These are phyloP conservation scores for Viridothelium virens DNA, from an alignment of 495 filamentous ascomycete genomes.

Conservation along the genomic window DNA sequence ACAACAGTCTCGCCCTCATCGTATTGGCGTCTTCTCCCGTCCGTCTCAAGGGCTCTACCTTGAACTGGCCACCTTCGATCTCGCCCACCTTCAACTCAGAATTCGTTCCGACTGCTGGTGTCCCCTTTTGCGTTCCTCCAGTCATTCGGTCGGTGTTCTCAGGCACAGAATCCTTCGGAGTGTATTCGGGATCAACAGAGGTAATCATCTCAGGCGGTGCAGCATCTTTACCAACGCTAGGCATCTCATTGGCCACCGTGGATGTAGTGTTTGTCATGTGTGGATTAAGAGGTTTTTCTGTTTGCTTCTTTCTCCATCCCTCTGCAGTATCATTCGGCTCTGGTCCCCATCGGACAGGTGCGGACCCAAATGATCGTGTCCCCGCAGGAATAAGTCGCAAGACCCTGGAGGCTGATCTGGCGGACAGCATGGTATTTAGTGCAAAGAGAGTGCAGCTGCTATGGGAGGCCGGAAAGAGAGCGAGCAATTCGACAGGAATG, in stretches of 20 bases:
- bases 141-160: slow-evolving; percentile 51
- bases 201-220: slow-evolving; percentile 55
- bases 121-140: slow-evolving; percentile 48
- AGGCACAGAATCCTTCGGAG: slow-evolving; percentile 52
- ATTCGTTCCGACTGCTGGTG: slow-evolving; percentile 40
- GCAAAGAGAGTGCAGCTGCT: neutral
- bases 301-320: slow-evolving; percentile 48
- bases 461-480: neutral
- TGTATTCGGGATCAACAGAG: slow-evolving; percentile 49
- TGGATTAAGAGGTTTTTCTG: slow-evolving; percentile 50
- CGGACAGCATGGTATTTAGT: slow-evolving; percentile 34
- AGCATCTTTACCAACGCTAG: slow-evolving; percentile 48
- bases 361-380: slow-evolving; percentile 35
- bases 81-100: slow-evolving; percentile 84
- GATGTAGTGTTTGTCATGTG: slow-evolving; percentile 56
- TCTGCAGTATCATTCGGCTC: slow-evolving; percentile 37
- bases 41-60: slow-evolving; percentile 77
- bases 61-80: slow-evolving; percentile 80
- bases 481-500: too few relatives aligned
- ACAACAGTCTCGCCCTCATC: slow-evolving; percentile 82
- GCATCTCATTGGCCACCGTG: slow-evolving; percentile 57
- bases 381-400: slow-evolving; percentile 21
- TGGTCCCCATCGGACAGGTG: slow-evolving; percentile 34
- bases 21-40: slow-evolving; percentile 72
- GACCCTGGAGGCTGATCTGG: slow-evolving; percentile 33